Evolutionary conservation across 2,329 filamentous ascomycete genomes (phyloP).

Genomic region (Penicillium sp.): DNA sequence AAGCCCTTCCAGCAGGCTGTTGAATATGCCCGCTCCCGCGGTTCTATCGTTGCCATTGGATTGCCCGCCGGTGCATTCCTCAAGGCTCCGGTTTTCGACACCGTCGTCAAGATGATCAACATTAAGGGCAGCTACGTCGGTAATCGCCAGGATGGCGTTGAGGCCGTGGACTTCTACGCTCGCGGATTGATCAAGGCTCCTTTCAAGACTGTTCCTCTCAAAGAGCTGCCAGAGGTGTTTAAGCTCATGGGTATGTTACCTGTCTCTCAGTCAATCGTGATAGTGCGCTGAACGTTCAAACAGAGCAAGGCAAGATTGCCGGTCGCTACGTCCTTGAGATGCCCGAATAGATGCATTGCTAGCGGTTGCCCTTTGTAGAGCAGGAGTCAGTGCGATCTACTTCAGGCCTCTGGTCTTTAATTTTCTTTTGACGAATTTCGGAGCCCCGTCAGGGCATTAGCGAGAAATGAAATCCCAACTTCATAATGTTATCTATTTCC

Average conservation of each 20-base stretch:
- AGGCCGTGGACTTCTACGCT: conserved; percentile 88
- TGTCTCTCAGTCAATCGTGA: background rate
- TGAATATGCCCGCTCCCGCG: conserved; percentile 79
- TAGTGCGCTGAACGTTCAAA: conserved; percentile 18
- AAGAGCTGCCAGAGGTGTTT: conserved; percentile 78
- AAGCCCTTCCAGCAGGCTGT: conserved; percentile 95
- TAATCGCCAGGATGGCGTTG: conserved; percentile 82
- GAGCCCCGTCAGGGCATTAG: background rate
- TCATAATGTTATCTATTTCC: background rate
- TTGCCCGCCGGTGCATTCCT: conserved; percentile 79
- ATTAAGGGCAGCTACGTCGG: conserved; percentile 95
- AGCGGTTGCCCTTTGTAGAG: background rate
- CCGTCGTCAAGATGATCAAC: conserved; percentile 83
- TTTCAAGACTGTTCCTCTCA: conserved; percentile 81
- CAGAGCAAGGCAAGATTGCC: conserved; percentile 44
- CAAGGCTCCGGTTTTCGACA: conserved; percentile 83
- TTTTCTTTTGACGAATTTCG: background rate
- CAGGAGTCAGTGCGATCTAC: background rate
- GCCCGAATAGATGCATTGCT: conserved; percentile 32
- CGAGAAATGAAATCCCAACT: background rate
- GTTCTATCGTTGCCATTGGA: conserved; percentile 85
- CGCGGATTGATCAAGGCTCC: conserved; percentile 83
- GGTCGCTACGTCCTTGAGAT: conserved; percentile 49
- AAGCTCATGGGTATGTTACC: conserved; percentile 61
- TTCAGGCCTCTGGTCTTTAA: background rate